Evolutionary conservation across 306 rosid species (phyloP).

Genomic region (Medicago lupulina): DNA sequence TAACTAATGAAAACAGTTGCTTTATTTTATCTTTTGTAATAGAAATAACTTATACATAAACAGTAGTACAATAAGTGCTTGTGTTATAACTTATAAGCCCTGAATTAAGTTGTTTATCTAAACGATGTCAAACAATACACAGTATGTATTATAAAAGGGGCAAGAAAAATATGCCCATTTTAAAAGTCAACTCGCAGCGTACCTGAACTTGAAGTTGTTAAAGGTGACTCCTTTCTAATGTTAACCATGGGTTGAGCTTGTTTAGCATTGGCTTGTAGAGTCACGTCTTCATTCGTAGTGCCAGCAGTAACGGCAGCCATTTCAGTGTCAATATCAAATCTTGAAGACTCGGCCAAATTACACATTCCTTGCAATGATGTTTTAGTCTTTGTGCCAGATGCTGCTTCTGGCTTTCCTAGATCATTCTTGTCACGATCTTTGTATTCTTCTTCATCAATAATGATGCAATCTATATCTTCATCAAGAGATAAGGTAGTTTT

Average conservation of each 20-base stretch:
- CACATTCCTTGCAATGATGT: constrained; percentile 38
- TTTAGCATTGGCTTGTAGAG: constrained; percentile 45
- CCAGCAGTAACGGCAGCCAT: constrained; percentile 42
- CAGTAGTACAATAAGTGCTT: not conserved
- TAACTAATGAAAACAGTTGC: not conserved
- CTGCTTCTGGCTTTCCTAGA: constrained; percentile 42
- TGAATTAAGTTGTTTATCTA: not conserved
- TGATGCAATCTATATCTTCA: constrained; percentile 41
- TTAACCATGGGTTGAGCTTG: constrained; percentile 62
- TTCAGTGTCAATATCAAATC: constrained; percentile 43
- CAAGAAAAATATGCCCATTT: not conserved
- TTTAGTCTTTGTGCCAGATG: constrained; percentile 43
- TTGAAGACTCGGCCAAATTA: constrained; percentile 44
- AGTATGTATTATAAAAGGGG: not conserved
- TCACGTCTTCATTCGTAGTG: constrained; percentile 58
- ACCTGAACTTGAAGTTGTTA: constrained; percentile 68
- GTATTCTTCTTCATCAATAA: constrained; percentile 51
- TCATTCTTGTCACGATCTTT: constrained; percentile 39
- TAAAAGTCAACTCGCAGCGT: constrained; percentile 43
- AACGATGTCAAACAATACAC: not conserved
- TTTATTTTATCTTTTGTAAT: not conserved
- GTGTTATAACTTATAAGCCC: not conserved
- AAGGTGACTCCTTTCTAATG: constrained; percentile 68
- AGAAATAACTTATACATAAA: not conserved
- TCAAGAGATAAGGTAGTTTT: constrained; percentile 33